Evolutionary conservation across 257 asterid species (phyloP), one percentile per base, ranked within the genome.

Genomic region (Rauvolfia tetraphylla): DNA sequence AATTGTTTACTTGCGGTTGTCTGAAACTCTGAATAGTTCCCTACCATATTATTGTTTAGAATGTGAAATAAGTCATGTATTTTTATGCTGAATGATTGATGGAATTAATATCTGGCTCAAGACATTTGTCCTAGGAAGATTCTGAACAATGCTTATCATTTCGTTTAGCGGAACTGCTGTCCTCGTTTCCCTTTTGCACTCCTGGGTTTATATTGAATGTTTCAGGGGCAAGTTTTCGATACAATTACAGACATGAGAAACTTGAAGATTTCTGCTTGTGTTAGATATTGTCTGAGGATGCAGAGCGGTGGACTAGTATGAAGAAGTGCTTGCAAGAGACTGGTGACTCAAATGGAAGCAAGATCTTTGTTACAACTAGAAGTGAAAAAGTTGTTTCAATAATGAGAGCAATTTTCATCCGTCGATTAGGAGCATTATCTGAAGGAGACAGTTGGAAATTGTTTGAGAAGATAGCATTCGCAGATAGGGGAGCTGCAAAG

Each of bases 391-490:
- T n/a, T n/a, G n/a, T n/a, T n/a, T n/a, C n/a, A n/a, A n/a, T n/a
- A n/a, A 39, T 39, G 42, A 6, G 42, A 39, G 42, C 42, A 39
- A 2, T 2, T 39, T 6, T 39, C 25, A 36, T 13, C 9, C 69
- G 78, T 62, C 17, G 11, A 9, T 49, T 86, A 22, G 34, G 27
- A 15, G 25, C 22, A 51, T 81, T 86, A 46, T 77, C 82, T 0
- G 71, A 75, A 7, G 73, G 69, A 46, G 69, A 82, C 1, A 68
- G 85, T 20, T 80, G 83, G 79, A 72, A 73, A 22, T 48, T 85
- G n/a, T 74, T 83, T 27, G 76, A 81, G 44, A 62, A 68, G 39
- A 75, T 25, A 36, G 78, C 86, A 36, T 74, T 81, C 51, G 33
- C 61, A 33, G 44, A 69, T 18, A 80, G 76, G 7, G 80, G 46